These are phyloP conservation scores for Fusarium bulbicola DNA, from an alignment of 2,329 filamentous ascomycete genomes.

Conservation along the genomic window DNA sequence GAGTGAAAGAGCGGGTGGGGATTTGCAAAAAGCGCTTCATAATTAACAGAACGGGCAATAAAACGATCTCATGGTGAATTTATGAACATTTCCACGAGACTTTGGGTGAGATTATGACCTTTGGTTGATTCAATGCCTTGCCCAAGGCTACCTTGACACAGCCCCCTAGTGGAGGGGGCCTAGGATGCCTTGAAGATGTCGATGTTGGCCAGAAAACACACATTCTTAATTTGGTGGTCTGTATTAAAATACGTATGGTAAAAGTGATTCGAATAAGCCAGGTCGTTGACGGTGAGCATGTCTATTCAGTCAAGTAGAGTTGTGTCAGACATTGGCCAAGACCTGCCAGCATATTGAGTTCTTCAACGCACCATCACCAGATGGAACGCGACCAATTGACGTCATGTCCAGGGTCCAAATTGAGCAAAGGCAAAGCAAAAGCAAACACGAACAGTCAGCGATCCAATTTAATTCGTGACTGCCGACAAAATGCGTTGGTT, in stretches of 20 bases:
- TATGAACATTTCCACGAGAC: neutral
- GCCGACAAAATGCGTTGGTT: neutral
- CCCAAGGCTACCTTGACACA: neutral
- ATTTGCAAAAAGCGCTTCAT: neutral
- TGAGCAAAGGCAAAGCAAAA: neutral
- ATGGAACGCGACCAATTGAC: slow-evolving; percentile 13
- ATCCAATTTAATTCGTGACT: neutral
- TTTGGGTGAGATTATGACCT: neutral
- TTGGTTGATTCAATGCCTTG: neutral
- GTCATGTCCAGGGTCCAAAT: slow-evolving; percentile 22
- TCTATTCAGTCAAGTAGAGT: neutral
- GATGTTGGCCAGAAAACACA: neutral
- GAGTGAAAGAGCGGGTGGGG: neutral
- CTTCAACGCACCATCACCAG: neutral
- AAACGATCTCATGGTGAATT: neutral
- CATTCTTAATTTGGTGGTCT: neutral
- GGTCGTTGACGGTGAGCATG: neutral
- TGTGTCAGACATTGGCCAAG: neutral
- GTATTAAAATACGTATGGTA: neutral
- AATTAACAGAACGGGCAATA: neutral
- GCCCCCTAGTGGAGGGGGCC: neutral
- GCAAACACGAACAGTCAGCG: neutral
- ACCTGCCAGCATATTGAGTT: neutral
- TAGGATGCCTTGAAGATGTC: neutral
- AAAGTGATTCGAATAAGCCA: neutral